Percentiles rank a stretch among this genome's conserved stretches.
Conservation (phyloP, 1,284 basidiomycete genomes). For the Polyporus tsugae region DNA sequence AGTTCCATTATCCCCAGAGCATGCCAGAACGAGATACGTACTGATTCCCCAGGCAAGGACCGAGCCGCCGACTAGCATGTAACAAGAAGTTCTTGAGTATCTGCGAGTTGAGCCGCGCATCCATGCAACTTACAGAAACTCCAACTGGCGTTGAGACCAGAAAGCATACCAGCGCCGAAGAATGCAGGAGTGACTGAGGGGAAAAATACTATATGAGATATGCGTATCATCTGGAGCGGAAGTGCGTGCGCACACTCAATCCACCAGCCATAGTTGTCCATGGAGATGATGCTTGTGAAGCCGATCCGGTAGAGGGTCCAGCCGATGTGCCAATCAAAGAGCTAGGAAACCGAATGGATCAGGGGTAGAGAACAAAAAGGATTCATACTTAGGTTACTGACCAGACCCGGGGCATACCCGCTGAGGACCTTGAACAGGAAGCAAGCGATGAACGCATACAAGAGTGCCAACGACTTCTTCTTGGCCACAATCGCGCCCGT, state of each 20-base stretch:
- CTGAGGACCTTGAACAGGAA: slow-evolving; percentile 67
- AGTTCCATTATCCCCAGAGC: background rate
- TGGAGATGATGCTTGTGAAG: slow-evolving; percentile 65
- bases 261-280: slow-evolving; percentile 67
- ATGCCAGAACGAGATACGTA: background rate
- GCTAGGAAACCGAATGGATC: slow-evolving; percentile 37
- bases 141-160: slow-evolving; percentile 70
- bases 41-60: slow-evolving; percentile 71
- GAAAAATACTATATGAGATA: background rate
- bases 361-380: no score
- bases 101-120: background rate
- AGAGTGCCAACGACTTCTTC: slow-evolving; percentile 65
- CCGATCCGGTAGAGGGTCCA: slow-evolving; percentile 71
- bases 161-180: slow-evolving; percentile 73
- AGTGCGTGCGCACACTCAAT: slow-evolving; percentile 45
- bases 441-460: slow-evolving; percentile 55
- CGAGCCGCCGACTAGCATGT: slow-evolving; percentile 50
- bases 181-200: slow-evolving; percentile 65
- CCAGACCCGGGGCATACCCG: slow-evolving; percentile 67
- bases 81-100: background rate
- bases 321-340: slow-evolving; percentile 76
- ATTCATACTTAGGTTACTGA: slow-evolving; percentile 32
- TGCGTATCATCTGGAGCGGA: background rate
- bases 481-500: slow-evolving; percentile 58
- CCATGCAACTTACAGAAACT: slow-evolving; percentile 52